These are phyloP conservation scores for Botrytis byssoidea DNA, from an alignment of 2,329 filamentous ascomycete species.

Conservation along the genomic window DNA sequence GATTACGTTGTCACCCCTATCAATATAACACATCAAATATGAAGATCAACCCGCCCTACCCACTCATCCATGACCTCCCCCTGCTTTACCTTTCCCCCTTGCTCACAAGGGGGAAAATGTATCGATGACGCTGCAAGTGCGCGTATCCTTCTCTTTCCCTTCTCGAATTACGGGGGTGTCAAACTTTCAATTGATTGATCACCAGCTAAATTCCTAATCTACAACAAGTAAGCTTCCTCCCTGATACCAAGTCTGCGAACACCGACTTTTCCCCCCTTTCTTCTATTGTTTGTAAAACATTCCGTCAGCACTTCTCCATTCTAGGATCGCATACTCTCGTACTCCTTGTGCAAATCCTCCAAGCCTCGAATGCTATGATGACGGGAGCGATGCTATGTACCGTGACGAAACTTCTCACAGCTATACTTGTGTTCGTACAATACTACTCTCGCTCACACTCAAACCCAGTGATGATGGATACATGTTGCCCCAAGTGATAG, in stretches of 20 bases:
- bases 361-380: neutral
- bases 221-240: neutral
- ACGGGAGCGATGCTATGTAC: neutral
- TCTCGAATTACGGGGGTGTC: neutral
- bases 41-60: slow-evolving; percentile 10
- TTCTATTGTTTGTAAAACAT: neutral
- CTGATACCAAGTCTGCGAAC: neutral
- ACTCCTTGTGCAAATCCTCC: neutral
- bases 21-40: slow-evolving; percentile 11
- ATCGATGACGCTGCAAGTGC: neutral
- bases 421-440: neutral
- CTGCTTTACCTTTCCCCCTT: neutral
- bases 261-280: neutral
- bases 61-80: neutral
- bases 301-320: neutral
- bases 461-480: neutral
- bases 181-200: neutral
- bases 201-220: neutral
- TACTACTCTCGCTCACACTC: neutral
- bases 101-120: neutral
- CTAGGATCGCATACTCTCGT: neutral
- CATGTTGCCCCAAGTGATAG: neutral
- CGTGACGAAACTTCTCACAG: neutral
- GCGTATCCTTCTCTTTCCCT: neutral
- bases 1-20: neutral